Percentiles rank a stretch among this genome's conserved stretches.
These are phyloP conservation scores for Termitomyces sp. DNA, from an alignment of 768 basidiomycete species.

Conservation along the genomic window DNA sequence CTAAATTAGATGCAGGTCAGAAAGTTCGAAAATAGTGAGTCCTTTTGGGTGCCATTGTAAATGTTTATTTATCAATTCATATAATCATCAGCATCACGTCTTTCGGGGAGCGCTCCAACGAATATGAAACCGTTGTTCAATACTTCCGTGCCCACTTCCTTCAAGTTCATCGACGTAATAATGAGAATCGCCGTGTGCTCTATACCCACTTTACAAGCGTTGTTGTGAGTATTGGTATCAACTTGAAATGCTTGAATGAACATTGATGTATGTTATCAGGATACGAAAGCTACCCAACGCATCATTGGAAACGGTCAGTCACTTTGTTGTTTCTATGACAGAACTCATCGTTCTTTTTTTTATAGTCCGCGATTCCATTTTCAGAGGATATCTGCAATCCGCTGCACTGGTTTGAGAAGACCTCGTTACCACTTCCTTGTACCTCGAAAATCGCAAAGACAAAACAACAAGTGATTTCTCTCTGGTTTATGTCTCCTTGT, in stretches of 20 bases:
- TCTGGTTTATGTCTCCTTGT: constrained; percentile 5
- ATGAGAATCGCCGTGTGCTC: constrained; percentile 73
- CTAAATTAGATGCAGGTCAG: constrained; percentile 66
- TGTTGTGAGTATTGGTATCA: constrained; percentile 40
- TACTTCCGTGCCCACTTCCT: constrained; percentile 88
- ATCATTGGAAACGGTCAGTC: constrained; percentile 75
- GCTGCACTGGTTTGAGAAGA: constrained; percentile 54
- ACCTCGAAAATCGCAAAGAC: constrained; percentile 1
- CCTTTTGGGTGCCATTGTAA: neutral
- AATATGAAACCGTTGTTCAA: constrained; percentile 74
- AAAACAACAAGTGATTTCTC: neutral
- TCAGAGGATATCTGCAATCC: constrained; percentile 68
- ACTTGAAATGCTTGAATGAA: neutral
- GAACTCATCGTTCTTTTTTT: constrained; percentile 8
- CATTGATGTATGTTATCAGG: constrained; percentile 35
- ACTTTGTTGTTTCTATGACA: neutral
- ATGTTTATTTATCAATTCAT: neutral
- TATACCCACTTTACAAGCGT: constrained; percentile 82
- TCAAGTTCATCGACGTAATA: constrained; percentile 75
- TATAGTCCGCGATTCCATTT: constrained; percentile 68
- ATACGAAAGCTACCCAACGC: constrained; percentile 77
- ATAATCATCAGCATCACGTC: constrained; percentile 59
- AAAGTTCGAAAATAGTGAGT: constrained; percentile 76
- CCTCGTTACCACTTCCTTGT: neutral
- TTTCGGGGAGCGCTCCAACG: constrained; percentile 74